Evolutionary conservation across 257 asterid species (phyloP).

Genomic region (Salvia splendens): DNA sequence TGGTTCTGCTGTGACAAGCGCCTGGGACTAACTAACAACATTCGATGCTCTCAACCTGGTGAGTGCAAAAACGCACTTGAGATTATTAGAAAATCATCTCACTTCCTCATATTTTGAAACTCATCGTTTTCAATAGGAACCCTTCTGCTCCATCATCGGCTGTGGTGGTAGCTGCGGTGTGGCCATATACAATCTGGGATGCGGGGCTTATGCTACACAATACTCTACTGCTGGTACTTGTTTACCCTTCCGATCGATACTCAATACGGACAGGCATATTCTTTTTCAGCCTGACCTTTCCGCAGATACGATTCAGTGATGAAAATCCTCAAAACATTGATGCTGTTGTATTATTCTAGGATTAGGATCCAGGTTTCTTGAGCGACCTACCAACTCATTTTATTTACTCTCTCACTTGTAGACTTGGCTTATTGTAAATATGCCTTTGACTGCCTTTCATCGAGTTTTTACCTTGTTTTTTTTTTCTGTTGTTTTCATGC

Average conservation of each 20-base stretch:
- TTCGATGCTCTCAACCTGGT: not conserved
- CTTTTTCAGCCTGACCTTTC: slow-evolving; percentile 32
- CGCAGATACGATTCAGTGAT: slow-evolving; percentile 5
- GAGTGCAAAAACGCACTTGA: slow-evolving; percentile 16
- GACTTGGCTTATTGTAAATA: slow-evolving; percentile 12
- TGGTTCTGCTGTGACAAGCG: slow-evolving; percentile 68
- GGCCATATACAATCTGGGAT: slow-evolving; percentile 31
- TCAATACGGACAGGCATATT: slow-evolving; percentile 32
- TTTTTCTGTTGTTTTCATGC: not conserved
- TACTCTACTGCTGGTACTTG: slow-evolving; percentile 29
- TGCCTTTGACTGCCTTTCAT: slow-evolving; percentile 7
- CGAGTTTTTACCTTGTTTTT: not conserved
- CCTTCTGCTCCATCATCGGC: slow-evolving; percentile 23
- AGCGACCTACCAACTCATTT: slow-evolving; percentile 11
- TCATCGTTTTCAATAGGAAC: slow-evolving; percentile 27
- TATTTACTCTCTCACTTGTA: slow-evolving; percentile 7
- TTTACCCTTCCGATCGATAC: slow-evolving; percentile 27
- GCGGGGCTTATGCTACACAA: slow-evolving; percentile 28
- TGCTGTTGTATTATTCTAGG: slow-evolving; percentile 35
- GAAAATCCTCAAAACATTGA: slow-evolving; percentile 3
- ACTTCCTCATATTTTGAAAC: slow-evolving; percentile 31
- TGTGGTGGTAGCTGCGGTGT: slow-evolving; percentile 31
- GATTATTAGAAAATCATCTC: slow-evolving; percentile 22
- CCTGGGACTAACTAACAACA: slow-evolving; percentile 68
- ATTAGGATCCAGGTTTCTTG: slow-evolving; percentile 22